phyloP scores from a whole-genome alignment of 2,329 filamentous ascomycete species.

The Epicoccum sorghinum region DNA sequence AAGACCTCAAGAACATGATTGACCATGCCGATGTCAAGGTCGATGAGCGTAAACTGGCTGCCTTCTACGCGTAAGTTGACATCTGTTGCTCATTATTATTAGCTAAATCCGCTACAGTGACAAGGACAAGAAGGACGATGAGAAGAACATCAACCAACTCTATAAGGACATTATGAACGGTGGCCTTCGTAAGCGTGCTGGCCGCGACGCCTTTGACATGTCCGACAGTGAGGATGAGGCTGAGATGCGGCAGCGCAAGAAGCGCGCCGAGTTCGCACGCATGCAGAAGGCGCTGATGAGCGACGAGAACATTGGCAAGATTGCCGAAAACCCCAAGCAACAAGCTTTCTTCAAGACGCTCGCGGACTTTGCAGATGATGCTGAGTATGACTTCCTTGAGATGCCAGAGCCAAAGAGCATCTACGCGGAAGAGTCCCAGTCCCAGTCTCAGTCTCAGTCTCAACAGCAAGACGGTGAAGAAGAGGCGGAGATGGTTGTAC shows the following conservation, averaged over 20 bases:
- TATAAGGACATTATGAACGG: conserved; percentile 93
- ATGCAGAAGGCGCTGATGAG: conserved; percentile 88
- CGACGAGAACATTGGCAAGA: conserved; percentile 88
- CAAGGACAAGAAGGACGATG: conserved; percentile 78
- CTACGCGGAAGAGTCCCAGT: conserved; percentile 39
- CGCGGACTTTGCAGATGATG: conserved; percentile 75
- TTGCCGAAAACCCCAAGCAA: conserved; percentile 87
- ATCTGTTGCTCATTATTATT: conserved; percentile 13
- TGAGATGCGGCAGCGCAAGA: conserved; percentile 77
- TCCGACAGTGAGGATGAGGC: conserved; percentile 91
- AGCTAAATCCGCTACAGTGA: conserved; percentile 62
- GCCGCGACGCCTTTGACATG: conserved; percentile 68
- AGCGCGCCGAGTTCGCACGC: conserved; percentile 85
- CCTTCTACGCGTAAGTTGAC: conserved; percentile 80
- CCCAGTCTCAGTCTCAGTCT: conserved; percentile 22
- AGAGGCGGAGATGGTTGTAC: conserved; percentile 35
- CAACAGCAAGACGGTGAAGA: neutral
- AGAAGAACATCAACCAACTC: conserved; percentile 87
- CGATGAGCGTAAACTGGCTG: conserved; percentile 81
- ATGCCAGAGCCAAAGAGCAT: conserved; percentile 48
- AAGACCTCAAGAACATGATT: conserved; percentile 84
- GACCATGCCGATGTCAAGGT: conserved; percentile 78
- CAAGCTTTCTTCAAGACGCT: conserved; percentile 89
- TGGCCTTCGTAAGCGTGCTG: conserved; percentile 79
- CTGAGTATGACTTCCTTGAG: conserved; percentile 77